Evolutionary conservation across 2,329 filamentous ascomycete genomes (phyloP), one percentile per base, ranked within the genome.

Genomic region (Xylaria sp.): DNA sequence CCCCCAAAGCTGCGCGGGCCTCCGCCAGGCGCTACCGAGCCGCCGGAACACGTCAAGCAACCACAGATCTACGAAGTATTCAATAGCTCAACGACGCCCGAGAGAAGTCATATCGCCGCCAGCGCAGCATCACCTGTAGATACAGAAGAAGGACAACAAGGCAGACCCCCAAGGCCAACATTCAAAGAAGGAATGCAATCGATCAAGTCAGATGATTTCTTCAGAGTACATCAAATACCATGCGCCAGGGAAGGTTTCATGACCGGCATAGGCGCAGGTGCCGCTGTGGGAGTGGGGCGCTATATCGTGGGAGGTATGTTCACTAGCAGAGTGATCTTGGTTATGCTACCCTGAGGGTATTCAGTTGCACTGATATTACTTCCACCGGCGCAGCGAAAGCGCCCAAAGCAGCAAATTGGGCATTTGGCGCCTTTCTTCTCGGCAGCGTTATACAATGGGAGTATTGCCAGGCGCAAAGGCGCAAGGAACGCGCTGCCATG

Each of bases 201-300:
- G 56, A 89, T 95, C 69, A 89, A 89, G 69, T 77, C 85, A 45
- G 84, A 90, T 45, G 93, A 95, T 75, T 91, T 94, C 71, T 79
- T 88, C 52, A 87, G 89, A 52, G 83, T 97, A 61, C 90, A 94
- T 78, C 91, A 91, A 79, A 87, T 89, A 65, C 95, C 95, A 0
- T 98, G 96, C 79, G 91, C 93, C 23, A 86, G 94, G 69, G 91
- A 97, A 77, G 91, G 93, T 2, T 84, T 97, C 61, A 82, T 98
- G 73, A 89, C 92, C 1, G 96, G 94, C 28, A 97, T 99, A 74
- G 91, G 89, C 0, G 86, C 88, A 2, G 96, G 93, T 3, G 92
- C 93, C 70, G 91, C 87, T 4, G 81, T 93, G 36, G 95, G 94
- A 63, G 91, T 90, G 66, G 75, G 94, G 63, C 88, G 91, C 70